Evolutionary conservation across 106 monocot genomes (phyloP), one percentile per base, ranked within the genome.

Genomic region (Phalaenopsis equestris): DNA sequence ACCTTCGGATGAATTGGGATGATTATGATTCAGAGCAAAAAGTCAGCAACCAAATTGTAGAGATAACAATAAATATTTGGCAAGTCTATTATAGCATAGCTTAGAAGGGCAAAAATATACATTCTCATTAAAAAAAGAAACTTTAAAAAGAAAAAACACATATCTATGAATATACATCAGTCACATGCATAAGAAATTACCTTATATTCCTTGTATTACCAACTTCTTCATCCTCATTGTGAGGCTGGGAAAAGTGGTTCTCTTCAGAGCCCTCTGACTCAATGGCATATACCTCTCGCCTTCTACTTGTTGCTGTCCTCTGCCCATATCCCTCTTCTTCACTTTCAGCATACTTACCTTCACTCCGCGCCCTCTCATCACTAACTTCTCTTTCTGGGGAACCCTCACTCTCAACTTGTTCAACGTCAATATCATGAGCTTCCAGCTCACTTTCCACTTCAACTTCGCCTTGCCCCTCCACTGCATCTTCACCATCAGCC

Each of bases 361-460:
- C 96, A 75, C 90, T 90, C 56, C 91, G 86, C 68, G 86, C 48
- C 82, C 75, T 87, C 19, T 84, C 86, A 16, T 90, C 90, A 78
- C 90, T 92, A 37, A 77, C 72, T 72, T 90, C 93, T 86, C 89
- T 89, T 80, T 94, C 97, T 81, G 81, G 83, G 8, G 88, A 90
- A 86, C 88, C 94, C 46, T 97, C 96, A 76, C 96, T 96, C 81
- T 92, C 96, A 55, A 36, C 91, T 37, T 88, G 88, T 21, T 93
- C 93, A 77, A 23, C 55, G 79, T 91, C 88, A 36, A 76, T 56
- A 76, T 72, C 80, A 75, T 87, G 86, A 23, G 84, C 82, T 77
- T 96, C 96, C 64, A 47, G 86, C 77, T 92, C 94, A 74, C 97
- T 97, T 79, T 93, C 94, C 64, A 81, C 89, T 77, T 95, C 95